These are phyloP conservation scores for Grosmannia clavigera DNA, from an alignment of 2,329 filamentous ascomycete species.

Conservation along the genomic window DNA sequence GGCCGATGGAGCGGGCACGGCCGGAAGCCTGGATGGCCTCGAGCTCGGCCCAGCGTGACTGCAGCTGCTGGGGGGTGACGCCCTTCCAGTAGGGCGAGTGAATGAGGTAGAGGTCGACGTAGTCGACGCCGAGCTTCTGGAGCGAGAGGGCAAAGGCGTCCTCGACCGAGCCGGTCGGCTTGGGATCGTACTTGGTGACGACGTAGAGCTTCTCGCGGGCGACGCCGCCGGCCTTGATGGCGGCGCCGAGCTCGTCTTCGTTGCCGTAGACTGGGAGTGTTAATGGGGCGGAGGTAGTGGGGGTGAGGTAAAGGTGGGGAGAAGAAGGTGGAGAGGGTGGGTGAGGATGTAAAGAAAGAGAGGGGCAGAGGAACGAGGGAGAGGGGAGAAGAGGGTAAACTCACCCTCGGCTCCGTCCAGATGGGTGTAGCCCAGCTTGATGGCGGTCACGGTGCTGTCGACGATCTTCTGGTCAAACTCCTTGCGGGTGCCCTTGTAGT, in stretches of 20 bases:
- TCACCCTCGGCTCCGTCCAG: constrained; percentile 62
- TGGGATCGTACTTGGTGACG: constrained; percentile 43
- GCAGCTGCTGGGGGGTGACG: constrained; percentile 37
- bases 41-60: constrained; percentile 44
- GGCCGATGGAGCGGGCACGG: constrained; percentile 57
- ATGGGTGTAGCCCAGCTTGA: constrained; percentile 58
- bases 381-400: constrained; percentile 5
- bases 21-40: constrained; percentile 56
- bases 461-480: constrained; percentile 43
- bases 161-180: constrained; percentile 22
- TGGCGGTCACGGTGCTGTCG: constrained; percentile 44
- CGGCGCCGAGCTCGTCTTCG: constrained; percentile 57
- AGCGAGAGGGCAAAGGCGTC: constrained; percentile 48
- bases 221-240: constrained; percentile 54
- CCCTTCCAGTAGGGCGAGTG: constrained; percentile 44
- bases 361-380: neutral
- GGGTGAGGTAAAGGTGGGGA: neutral
- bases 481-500: constrained; percentile 39
- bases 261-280: constrained; percentile 41
- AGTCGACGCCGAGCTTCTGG: constrained; percentile 52
- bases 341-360: too few species aligned
- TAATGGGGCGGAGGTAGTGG: neutral
- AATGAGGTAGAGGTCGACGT: constrained; percentile 60
- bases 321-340: neutral
- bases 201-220: constrained; percentile 59